Percentiles rank a stretch among this genome's conserved stretches.
Conservation (phyloP, 176 grass and related monocot genomes). For the Carex kokanica region DNA sequence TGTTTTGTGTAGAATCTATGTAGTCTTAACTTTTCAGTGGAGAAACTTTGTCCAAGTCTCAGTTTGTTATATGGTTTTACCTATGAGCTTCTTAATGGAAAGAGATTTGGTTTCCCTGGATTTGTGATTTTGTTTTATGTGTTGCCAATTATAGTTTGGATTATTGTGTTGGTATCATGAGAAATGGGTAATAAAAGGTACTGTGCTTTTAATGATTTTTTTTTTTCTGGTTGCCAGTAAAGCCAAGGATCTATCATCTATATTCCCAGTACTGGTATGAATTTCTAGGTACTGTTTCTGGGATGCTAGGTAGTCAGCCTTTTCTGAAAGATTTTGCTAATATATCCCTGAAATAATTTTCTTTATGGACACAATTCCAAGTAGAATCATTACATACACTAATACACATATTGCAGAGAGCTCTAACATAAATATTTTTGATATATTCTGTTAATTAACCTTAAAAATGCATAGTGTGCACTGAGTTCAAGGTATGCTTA, state of each 20-base stretch:
- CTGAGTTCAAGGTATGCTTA: background rate
- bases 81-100: conserved; percentile 3
- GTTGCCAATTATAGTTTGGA: conserved; percentile 19
- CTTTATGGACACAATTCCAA: background rate
- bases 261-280: conserved; percentile 14
- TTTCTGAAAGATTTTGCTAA: conserved; percentile 2
- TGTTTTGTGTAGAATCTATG: conserved; percentile 12
- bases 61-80: conserved; percentile 1
- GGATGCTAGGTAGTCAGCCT: background rate
- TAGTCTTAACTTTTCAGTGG: conserved; percentile 5
- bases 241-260: conserved; percentile 17
- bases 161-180: conserved; percentile 20
- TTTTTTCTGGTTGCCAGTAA: conserved; percentile 21
- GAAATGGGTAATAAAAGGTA: background rate
- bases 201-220: conserved; percentile 27
- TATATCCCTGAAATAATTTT: conserved; percentile 4
- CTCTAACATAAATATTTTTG: background rate
- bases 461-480: background rate
- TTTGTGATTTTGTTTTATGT: conserved; percentile 27
- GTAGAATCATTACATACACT: background rate
- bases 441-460: background rate
- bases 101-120: conserved; percentile 14
- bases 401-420: background rate
- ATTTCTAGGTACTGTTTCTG: conserved; percentile 22
- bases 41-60: conserved; percentile 15